phyloP scores from a whole-genome alignment of 805 yeast species.

The Yamadazyma paraphyllophila region DNA sequence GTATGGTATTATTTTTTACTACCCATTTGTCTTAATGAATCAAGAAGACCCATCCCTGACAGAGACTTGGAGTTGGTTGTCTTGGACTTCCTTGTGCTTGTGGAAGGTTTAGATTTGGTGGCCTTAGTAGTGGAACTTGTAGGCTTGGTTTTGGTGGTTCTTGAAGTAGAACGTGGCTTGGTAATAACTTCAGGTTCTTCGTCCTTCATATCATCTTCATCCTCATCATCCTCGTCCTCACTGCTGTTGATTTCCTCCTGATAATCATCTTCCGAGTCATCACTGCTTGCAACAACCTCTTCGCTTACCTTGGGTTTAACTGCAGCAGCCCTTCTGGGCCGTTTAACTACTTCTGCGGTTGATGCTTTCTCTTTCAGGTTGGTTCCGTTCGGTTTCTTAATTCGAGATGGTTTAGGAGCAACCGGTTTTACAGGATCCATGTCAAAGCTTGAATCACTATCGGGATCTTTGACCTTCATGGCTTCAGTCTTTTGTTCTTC shows the following conservation, averaged over 20 bases:
- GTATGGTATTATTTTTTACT: conserved; percentile 1
- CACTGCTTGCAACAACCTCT: conserved; percentile 4
- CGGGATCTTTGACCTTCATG: not conserved
- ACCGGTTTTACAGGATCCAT: not conserved
- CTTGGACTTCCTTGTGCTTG: not conserved
- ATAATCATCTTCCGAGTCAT: conserved; percentile 2
- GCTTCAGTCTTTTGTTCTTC: conserved; percentile 7
- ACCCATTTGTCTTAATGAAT: conserved; percentile 15
- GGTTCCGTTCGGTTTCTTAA: not conserved
- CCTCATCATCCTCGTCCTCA: not conserved
- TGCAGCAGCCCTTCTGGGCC: not conserved
- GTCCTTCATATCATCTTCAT: too few relatives aligned
- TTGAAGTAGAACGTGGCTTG: not conserved
- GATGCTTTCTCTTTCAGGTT: not conserved
- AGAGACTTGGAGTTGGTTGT: too few relatives aligned
- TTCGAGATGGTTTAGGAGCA: not conserved
- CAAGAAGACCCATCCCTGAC: conserved; percentile 8
- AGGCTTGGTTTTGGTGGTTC: too few relatives aligned
- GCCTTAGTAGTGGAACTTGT: too few relatives aligned
- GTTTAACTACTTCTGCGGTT: not conserved
- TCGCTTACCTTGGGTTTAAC: not conserved
- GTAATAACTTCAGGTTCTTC: not conserved
- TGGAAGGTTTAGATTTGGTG: not conserved
- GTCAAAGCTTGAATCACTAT: not conserved
- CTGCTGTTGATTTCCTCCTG: not conserved